Evolutionary conservation across 2,329 filamentous ascomycete species (phyloP).

Genomic region (Rugonectria rugulosa): DNA sequence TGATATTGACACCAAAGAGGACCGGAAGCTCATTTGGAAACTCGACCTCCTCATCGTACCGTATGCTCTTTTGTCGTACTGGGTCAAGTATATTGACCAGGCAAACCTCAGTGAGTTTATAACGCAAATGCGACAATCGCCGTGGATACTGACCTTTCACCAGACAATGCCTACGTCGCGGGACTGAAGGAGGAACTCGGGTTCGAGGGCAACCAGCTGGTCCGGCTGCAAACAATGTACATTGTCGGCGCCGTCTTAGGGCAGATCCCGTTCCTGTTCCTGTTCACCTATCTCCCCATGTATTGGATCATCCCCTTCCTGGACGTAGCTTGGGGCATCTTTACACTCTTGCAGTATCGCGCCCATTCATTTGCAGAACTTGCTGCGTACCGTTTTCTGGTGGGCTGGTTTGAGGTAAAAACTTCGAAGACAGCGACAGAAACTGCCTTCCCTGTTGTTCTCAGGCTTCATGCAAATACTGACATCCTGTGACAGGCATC

Average conservation of each 20-base stretch:
- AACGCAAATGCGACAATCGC: too few species aligned
- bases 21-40: slow-evolving; percentile 42
- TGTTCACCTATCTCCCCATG: slow-evolving; percentile 56
- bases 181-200: slow-evolving; percentile 60
- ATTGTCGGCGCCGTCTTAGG: slow-evolving; percentile 54
- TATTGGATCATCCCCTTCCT: slow-evolving; percentile 59
- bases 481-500: too few species aligned
- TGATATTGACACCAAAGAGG: slow-evolving; percentile 18
- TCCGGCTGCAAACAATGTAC: slow-evolving; percentile 60
- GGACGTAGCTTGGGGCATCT: slow-evolving; percentile 62
- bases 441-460: too few species aligned
- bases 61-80: slow-evolving; percentile 36
- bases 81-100: slow-evolving; percentile 39
- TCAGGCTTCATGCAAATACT: too few species aligned
- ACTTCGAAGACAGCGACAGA: too few species aligned
- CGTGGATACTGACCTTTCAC: too few species aligned
- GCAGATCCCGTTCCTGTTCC: slow-evolving; percentile 58
- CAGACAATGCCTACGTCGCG: slow-evolving; percentile 62
- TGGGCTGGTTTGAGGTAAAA: slow-evolving; percentile 63
- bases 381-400: slow-evolving; percentile 60
- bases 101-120: slow-evolving; percentile 32
- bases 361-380: slow-evolving; percentile 56
- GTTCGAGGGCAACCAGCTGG: slow-evolving; percentile 60
- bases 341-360: slow-evolving; percentile 63
- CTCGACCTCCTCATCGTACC: slow-evolving; percentile 61